phyloP scores from a whole-genome alignment of 306 rosid genomes.

The Phaseolus lunatus region DNA sequence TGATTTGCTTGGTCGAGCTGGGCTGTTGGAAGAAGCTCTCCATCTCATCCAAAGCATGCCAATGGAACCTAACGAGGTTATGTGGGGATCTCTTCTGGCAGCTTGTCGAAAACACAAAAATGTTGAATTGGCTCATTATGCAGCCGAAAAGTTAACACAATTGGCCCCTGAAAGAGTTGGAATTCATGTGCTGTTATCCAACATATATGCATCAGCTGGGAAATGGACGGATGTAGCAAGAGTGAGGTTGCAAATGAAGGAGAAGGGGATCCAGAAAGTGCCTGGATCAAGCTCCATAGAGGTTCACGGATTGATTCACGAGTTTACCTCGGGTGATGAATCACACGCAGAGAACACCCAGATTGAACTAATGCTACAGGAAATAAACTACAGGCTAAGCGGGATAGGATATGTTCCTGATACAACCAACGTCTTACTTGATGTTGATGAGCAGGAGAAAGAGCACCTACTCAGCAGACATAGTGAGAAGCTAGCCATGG shows the following conservation, averaged over 20 bases:
- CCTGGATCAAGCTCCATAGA: constrained; percentile 76
- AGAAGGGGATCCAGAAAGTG: constrained; percentile 64
- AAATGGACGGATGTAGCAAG: constrained; percentile 84
- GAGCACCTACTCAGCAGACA: constrained; percentile 70
- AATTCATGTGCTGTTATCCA: constrained; percentile 70
- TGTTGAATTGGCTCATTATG: constrained; percentile 62
- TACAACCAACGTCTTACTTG: constrained; percentile 72
- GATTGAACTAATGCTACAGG: constrained; percentile 64
- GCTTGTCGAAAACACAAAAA: constrained; percentile 75
- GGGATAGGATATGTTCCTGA: constrained; percentile 76
- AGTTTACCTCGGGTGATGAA: constrained; percentile 74
- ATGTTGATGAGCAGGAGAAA: constrained; percentile 73
- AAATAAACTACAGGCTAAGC: constrained; percentile 64
- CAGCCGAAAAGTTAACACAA: constrained; percentile 60
- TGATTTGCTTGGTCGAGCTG: constrained; percentile 80
- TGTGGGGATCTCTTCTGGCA: constrained; percentile 82
- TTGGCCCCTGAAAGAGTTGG: constrained; percentile 64
- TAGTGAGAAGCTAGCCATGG: constrained; percentile 81
- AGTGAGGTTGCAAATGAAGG: constrained; percentile 78
- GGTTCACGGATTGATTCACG: constrained; percentile 66
- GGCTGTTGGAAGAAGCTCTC: constrained; percentile 70
- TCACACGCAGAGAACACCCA: constrained; percentile 55
- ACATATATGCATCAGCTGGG: constrained; percentile 78
- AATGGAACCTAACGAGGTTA: constrained; percentile 73
- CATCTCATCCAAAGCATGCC: constrained; percentile 75